phyloP scores from a whole-genome alignment of 768 basidiomycete species.

The Pulveroboletus sp. region DNA sequence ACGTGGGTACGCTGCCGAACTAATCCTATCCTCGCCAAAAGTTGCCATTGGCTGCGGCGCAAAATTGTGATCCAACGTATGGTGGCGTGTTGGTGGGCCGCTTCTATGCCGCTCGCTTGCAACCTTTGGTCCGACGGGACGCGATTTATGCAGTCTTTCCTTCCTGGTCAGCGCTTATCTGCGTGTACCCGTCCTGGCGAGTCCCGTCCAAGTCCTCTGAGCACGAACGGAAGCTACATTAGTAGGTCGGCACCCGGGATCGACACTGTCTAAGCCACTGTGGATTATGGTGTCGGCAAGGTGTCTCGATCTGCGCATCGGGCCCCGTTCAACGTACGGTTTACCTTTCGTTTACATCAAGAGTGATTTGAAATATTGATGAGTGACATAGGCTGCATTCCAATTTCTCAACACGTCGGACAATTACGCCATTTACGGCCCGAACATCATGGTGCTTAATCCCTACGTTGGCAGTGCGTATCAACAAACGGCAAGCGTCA shows the following conservation, averaged over 20 bases:
- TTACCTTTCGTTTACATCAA: too few relatives aligned
- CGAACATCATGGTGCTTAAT: conserved; percentile 36
- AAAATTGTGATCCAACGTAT: conserved; percentile 36
- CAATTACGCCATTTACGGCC: conserved; percentile 36
- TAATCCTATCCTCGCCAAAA: conserved; percentile 52
- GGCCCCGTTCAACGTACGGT: conserved; percentile 33
- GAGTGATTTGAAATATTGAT: not conserved
- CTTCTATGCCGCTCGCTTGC: not conserved
- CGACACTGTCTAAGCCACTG: conserved; percentile 53
- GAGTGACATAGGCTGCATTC: conserved; percentile 40
- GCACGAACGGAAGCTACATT: conserved; percentile 44
- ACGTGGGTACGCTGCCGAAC: conserved; percentile 74
- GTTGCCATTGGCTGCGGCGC: conserved; percentile 42
- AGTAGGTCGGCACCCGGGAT: conserved; percentile 59
- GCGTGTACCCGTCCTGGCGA: conserved; percentile 58
- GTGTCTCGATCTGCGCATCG: conserved; percentile 56
- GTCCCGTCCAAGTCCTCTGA: conserved; percentile 53
- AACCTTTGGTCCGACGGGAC: conserved; percentile 2
- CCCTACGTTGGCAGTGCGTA: conserved; percentile 42
- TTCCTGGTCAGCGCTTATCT: conserved; percentile 54
- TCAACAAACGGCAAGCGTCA: conserved; percentile 39
- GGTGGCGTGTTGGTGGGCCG: conserved; percentile 23
- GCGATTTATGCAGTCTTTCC: conserved; percentile 36
- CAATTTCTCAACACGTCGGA: conserved; percentile 35
- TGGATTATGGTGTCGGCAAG: conserved; percentile 32